Evolutionary conservation across 148 eudicot species (phyloP), one percentile per base, ranked within the genome.

Genomic region (Rhododendron ovatum): DNA sequence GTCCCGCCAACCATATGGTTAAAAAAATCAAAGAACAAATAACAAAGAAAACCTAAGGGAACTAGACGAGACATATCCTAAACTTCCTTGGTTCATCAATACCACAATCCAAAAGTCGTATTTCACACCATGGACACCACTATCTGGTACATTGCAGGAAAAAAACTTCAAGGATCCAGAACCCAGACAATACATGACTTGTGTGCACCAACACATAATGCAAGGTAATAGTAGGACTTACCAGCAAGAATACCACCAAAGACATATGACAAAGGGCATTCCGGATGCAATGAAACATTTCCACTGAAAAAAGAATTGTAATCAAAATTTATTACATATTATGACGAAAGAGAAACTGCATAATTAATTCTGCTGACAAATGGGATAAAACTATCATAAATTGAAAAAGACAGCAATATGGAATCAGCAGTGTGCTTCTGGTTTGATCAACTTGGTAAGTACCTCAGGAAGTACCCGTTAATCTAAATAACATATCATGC

Each of bases 231-330:
- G 85, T 78, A 78, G 84, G 47, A 65, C 96, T 93, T 91, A 97
- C 99, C 99, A 87, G 99, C 99, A 89, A 97, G 98, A 84, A 97
- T 97, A 84, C 99, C 99, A 80, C 99, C 99, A 82, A 83, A 82
- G 88, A 97, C 95, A 90, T 92, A 85, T 78, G 98, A 89, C 35
- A 88, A 73, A 73, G 89, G 86, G 86, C 84, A 37, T 90, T 91
- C 96, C 41, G 92, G 92, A 88, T 84, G 87, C 88, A 93, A 84
- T 69, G 98, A 94, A 81, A 94, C 80, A 90, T 90, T 93, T 87
- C 99, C 99, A 86, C 99, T 97, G 94, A 45, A 87, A 69, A 71
- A 77, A 76, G 85, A 63, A 80, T 55, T n/a, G 53, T 43, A 88
- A 86, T n/a, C 28, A 55, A 11, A 53, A 39, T 84, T 39, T 20